phyloP scores from a whole-genome alignment of 129 eudicot species.

The Flaveria trinervia region DNA sequence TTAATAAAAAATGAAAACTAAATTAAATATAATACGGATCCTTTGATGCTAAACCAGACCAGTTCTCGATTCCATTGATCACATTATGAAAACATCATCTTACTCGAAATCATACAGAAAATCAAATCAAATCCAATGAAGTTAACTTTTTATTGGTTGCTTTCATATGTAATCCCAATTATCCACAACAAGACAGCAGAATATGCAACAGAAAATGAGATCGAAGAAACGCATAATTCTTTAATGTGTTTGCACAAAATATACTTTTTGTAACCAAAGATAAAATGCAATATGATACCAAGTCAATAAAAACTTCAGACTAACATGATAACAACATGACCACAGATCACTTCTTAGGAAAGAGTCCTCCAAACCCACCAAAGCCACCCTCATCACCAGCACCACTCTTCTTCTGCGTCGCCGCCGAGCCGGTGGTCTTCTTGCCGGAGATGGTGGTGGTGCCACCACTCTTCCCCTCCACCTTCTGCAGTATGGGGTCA shows the following conservation, averaged over 20 bases:
- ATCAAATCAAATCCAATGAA: no score
- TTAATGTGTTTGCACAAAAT: conserved; percentile 35
- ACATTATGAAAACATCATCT: no score
- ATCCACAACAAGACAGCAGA: neutral
- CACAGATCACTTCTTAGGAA: conserved; percentile 45
- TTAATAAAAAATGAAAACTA: no score
- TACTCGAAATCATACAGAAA: no score
- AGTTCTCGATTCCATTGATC: no score
- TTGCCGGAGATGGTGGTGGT: conserved; percentile 23
- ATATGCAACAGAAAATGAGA: conserved; percentile 5
- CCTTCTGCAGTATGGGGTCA: conserved; percentile 55
- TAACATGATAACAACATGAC: conserved; percentile 14
- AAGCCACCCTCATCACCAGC: conserved; percentile 28
- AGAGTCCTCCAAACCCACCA: conserved; percentile 44
- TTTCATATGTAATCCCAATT: neutral
- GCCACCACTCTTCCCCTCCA: conserved; percentile 44
- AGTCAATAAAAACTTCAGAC: conserved; percentile 24
- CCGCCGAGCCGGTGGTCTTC: conserved; percentile 24
- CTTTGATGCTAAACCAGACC: no score
- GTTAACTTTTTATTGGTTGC: neutral
- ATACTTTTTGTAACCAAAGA: conserved; percentile 27
- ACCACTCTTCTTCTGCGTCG: conserved; percentile 38
- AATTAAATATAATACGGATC: no score
- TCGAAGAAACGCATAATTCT: conserved; percentile 35
- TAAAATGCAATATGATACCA: conserved; percentile 26